phyloP scores from a whole-genome alignment of 805 yeast species.

The Yarrowia bubula region DNA sequence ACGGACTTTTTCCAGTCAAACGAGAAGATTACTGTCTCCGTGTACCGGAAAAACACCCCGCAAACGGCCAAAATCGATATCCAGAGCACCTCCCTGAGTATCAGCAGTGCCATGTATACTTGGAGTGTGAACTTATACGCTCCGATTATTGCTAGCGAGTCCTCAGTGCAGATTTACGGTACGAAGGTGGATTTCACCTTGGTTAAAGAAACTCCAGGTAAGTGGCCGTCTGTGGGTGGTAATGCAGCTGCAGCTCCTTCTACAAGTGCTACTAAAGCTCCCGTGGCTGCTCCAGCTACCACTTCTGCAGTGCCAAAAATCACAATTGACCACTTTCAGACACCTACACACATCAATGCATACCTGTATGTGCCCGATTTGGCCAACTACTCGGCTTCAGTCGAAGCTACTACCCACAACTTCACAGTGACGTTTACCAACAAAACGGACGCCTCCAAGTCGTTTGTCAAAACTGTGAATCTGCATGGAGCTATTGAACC shows the following conservation, averaged over 20 bases:
- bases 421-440: background rate
- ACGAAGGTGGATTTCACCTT: slow-evolving; percentile 76
- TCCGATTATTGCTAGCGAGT: slow-evolving; percentile 48
- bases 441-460: background rate
- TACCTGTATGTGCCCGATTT: background rate
- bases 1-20: slow-evolving; percentile 71
- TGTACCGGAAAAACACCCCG: slow-evolving; percentile 68
- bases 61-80: slow-evolving; percentile 46
- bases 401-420: background rate
- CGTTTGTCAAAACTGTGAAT: background rate
- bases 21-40: slow-evolving; percentile 56
- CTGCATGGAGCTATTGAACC: slow-evolving; percentile 15
- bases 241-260: slow-evolving; percentile 25
- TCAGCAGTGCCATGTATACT: slow-evolving; percentile 30
- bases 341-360: slow-evolving; percentile 14
- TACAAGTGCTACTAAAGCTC: too few relatives aligned
- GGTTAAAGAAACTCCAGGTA: slow-evolving; percentile 43
- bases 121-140: slow-evolving; percentile 53
- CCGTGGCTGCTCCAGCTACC: background rate
- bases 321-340: slow-evolving; percentile 9
- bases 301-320: background rate
- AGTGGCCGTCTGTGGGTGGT: background rate
- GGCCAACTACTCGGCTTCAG: background rate
- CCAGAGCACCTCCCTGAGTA: slow-evolving; percentile 28
- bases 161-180: slow-evolving; percentile 53